Base-by-base conservation (phyloP, 2,329 filamentous ascomycete species). In the Coniochaeta ligniaria region DNA sequence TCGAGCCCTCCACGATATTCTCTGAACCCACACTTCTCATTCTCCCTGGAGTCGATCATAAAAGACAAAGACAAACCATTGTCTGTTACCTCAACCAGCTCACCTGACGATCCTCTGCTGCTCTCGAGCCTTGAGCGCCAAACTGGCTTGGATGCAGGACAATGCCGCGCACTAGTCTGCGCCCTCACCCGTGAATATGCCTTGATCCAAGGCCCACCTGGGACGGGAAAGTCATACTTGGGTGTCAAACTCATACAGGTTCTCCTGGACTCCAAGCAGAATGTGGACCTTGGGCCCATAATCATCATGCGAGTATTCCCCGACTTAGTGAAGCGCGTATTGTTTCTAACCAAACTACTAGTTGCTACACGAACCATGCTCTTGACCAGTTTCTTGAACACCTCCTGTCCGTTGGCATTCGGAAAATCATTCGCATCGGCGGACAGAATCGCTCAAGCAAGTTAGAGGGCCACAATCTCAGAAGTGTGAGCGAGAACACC, bases 181-280 rank as follows among this genome's bases (percentile, higher is more conserved):
- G 78, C 83, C 2, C 70, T 90, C 0, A 76, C 74, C 0, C 76
- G 78, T 1, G 77, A 78, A 36, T 70, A 89, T 9, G 80, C 84
- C 1, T 74, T 90, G 5, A 87, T 90, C 12, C 87, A 91, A 72
- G 88, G 88, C 0, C 88, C 88, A 0, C 88, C 88, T 0, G 88
- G 88, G 0, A 91, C 88, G 0, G 88, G 88, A 0, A 91, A 91
- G 67, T 82, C 78, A 4, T 89, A 81, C 63, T 77, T 81, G 0
- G 87, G 86, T 2, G 77, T 84, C 1, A 76, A 80, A 50, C 69
- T 90, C n/a, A 80, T 88, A 61, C 80, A 81, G 62, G 76, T 79
- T 0, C 67, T 88, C 6, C 66, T 88, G 3, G 67, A 68, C 14
- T 78, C 79, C 63, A 77, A 76, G 57, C 35, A 45, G 0, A 63